Conservation (phyloP, 495 filamentous ascomycete genomes). For the Staphylotrichum longicolle region DNA sequence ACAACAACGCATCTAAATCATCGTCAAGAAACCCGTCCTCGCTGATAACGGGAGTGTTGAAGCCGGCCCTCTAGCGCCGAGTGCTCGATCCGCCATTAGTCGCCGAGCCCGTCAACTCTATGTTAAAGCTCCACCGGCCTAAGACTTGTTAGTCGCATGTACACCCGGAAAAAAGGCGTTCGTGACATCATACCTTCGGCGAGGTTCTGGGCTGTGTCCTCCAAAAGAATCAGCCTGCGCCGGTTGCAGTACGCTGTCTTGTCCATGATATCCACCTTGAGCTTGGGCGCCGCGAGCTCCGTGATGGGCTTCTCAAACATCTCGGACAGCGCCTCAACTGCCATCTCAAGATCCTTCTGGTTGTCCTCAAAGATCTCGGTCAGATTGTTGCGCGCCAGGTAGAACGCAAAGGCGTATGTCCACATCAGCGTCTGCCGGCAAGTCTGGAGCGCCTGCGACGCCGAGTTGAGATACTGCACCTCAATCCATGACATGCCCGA, state of each 20-base stretch:
- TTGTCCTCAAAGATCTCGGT: slow-evolving; percentile 99
- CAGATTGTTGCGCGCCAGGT: slow-evolving; percentile 88
- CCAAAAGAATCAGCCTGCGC: slow-evolving; percentile 80
- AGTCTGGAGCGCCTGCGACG: slow-evolving; percentile 89
- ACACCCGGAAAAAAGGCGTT: background rate
- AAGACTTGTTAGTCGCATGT: slow-evolving; percentile 10
- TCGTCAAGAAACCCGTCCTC: too few relatives aligned
- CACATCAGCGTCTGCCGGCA: slow-evolving; percentile 97
- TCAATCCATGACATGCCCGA: slow-evolving; percentile 99
- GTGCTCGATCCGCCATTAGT: slow-evolving; percentile 25
- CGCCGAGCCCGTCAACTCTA: slow-evolving; percentile 34
- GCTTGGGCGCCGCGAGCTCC: slow-evolving; percentile 66
- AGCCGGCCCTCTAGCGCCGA: slow-evolving; percentile 15
- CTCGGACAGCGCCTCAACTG: slow-evolving; percentile 89
- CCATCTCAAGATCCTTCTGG: slow-evolving; percentile 95
- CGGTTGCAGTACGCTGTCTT: slow-evolving; percentile 96
- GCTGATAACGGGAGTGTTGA: too few relatives aligned
- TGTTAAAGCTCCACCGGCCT: slow-evolving; percentile 51
- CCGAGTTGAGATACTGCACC: slow-evolving; percentile 90
- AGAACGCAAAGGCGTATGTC: slow-evolving; percentile 98
- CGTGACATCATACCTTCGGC: slow-evolving; percentile 65
- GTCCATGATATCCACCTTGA: slow-evolving; percentile 97
- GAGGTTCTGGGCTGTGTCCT: slow-evolving; percentile 87
- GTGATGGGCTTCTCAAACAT: slow-evolving; percentile 95
- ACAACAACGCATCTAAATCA: too few relatives aligned